Evolutionary conservation across 2,329 filamentous ascomycete species (phyloP), one percentile per base, ranked within the genome.

Genomic region (Fusarium pseudonygamai): DNA sequence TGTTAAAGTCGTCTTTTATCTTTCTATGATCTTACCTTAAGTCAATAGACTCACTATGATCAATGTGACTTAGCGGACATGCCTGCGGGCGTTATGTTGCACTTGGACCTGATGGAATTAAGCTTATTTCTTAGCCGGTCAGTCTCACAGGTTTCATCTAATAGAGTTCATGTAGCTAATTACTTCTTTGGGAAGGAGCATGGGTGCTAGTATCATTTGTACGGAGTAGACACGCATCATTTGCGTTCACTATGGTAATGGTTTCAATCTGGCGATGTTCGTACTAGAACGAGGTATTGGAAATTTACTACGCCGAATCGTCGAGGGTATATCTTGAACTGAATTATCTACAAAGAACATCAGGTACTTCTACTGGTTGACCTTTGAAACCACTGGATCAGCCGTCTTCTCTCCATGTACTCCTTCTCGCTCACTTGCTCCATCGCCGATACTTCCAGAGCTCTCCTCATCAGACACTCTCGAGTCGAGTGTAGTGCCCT

Each of bases 391-490:
- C 13, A 62, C 57, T 20, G 49, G 46, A 7, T 16, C 49, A 8
- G 45, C 20, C 2, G 30, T 72, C 40, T 74, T 74, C 26, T 49
- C 69, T 15, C 16, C 43, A 14, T 56, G 30, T 1, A 14, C 37
- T 12, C n/a, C n/a, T 15, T 53, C 64, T 11, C 45, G 37, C 0
- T 64, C 70, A 36, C 70, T 72, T 11, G 4, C 32, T 15, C 42
- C 59, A 28, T 67, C 71, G 1, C 46, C 55, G 1, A 65, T 34
- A 13, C 57, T 70, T 2, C 53, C 55, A 18, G 61, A 60, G 43
- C 57, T 74, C 9, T 77, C 75, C 39, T 76, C 75, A 50, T 77
- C 75, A 20, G 45, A 53, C n/a, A 32, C 65, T 16, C 75, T 68
- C 3, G 75, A 52, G 5, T 64, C 45, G 2, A 74, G 60, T 11